Evolutionary conservation across 371 early-diverging fungal genomes (phyloP), one percentile per base, ranked within the genome.

Genomic region (Lichtheimia ornata): DNA sequence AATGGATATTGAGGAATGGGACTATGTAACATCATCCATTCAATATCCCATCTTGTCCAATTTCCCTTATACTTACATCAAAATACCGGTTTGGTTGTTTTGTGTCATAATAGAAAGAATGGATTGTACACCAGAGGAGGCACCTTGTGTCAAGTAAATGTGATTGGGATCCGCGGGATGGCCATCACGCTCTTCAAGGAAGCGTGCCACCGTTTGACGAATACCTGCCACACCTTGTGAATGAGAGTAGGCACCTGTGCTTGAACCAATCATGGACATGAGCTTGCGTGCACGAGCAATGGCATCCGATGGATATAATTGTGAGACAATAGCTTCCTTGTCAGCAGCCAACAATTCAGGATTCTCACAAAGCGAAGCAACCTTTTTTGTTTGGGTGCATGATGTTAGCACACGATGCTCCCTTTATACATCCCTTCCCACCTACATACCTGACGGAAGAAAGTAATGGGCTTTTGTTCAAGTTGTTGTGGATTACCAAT

Each of bases 1-100:
- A 97, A 88, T 22, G 97, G 97, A 69, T 97, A 97, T 72, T 97
- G 97, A n/a, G 97, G 97, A 60, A 96, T 94, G 20, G 97, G 97
- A 62, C 63, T 63, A 63, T 47, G 22, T 2, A 22, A 22, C 22
- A 18, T 7, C 11, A 22, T 47, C 9, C 14, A 17, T 47, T 47
- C 47, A 47, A n/a, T 47, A 22, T 17, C 14, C 7, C 56, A 56
- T 44, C 40, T 15, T 4, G 13, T 7, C n/a, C n/a, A 5, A 11
- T 12, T 56, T 24, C 17, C 50, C 22, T 35, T 18, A 18, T 11
- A 59, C 63, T 57, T 57, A 63, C 63, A 96, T 96, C 94, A 97
- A 91, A 65, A 97, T 86, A 22, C 97, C 97, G 22, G 94, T 92
- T 30, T 89, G 80, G 35, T 69, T 52, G 73, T 90, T 70, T 47